Conservation (phyloP, 306 rosid genomes). For the Rubus idaeus region DNA sequence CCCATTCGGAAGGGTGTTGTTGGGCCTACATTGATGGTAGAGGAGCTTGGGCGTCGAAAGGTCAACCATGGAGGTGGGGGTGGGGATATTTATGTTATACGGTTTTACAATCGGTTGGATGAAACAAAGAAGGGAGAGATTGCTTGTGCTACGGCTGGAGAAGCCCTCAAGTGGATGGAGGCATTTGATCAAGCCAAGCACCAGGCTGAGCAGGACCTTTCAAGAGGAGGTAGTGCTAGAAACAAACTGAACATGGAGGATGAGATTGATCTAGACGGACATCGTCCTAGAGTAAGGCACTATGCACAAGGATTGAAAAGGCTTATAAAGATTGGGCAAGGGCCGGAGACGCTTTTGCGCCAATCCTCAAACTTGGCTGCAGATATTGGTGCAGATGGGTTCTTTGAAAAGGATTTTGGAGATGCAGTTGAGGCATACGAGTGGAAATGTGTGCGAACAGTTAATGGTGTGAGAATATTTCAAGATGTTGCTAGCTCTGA, state of each 20-base stretch:
- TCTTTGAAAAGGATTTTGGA: slow-evolving; percentile 49
- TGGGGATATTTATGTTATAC: slow-evolving; percentile 64
- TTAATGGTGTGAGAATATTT: slow-evolving; percentile 47
- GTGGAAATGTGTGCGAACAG: slow-evolving; percentile 91
- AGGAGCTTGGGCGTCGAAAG: slow-evolving; percentile 66
- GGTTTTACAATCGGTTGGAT: slow-evolving; percentile 72
- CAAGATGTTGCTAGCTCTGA: slow-evolving; percentile 35
- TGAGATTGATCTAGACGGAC: slow-evolving; percentile 75
- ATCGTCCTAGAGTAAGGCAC: slow-evolving; percentile 70
- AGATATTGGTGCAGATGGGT: slow-evolving; percentile 40
- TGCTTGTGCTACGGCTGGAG: slow-evolving; percentile 77
- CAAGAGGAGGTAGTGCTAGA: slow-evolving; percentile 45
- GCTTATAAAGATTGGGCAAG: slow-evolving; percentile 85
- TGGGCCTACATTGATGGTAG: slow-evolving; percentile 74
- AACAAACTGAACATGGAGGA: slow-evolving; percentile 54
- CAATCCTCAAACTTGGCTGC: slow-evolving; percentile 50
- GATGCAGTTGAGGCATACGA: slow-evolving; percentile 76
- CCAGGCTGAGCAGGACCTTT: slow-evolving; percentile 69
- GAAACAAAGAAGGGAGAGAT: slow-evolving; percentile 90
- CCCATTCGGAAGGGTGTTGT: slow-evolving; percentile 82
- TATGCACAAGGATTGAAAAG: slow-evolving; percentile 71
- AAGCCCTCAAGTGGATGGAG: slow-evolving; percentile 76
- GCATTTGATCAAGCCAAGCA: slow-evolving; percentile 93
- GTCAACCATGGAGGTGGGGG: slow-evolving; percentile 55
- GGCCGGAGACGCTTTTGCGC: slow-evolving; percentile 79